Conservation (phyloP, 768 basidiomycete species). For the Tulasnella sp. region DNA sequence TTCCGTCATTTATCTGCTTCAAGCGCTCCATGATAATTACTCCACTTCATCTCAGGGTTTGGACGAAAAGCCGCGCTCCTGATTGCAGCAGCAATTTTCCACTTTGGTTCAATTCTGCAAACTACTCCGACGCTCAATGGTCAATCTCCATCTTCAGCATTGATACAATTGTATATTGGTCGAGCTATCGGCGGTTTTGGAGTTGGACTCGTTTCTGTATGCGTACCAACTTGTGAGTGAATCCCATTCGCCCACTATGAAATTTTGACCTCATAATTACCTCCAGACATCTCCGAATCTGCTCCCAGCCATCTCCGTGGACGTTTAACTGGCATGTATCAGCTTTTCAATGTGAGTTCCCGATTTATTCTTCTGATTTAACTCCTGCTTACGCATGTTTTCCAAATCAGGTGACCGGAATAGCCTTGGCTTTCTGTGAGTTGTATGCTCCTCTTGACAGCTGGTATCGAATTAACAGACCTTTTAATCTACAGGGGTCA, state of each 20-base stretch:
- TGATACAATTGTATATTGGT: slow-evolving; percentile 27
- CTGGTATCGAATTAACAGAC: not conserved
- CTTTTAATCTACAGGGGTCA: too few relatives aligned
- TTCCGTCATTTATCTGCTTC: slow-evolving; percentile 32
- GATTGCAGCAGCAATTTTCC: slow-evolving; percentile 34
- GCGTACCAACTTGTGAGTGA: slow-evolving; percentile 40
- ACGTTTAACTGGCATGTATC: slow-evolving; percentile 30
- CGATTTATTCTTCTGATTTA: not conserved
- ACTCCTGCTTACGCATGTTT: not conserved
- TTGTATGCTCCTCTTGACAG: slow-evolving; percentile 1
- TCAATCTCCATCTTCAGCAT: slow-evolving; percentile 23
- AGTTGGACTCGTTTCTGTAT: slow-evolving; percentile 15
- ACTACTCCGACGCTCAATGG: slow-evolving; percentile 22
- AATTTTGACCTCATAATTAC: too few relatives aligned
- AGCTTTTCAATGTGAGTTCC: slow-evolving; percentile 16
- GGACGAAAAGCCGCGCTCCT: slow-evolving; percentile 39
- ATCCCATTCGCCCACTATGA: too few relatives aligned
- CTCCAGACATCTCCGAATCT: slow-evolving; percentile 42
- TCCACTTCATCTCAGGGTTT: slow-evolving; percentile 22
- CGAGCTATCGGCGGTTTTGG: slow-evolving; percentile 18
- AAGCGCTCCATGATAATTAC: slow-evolving; percentile 22
- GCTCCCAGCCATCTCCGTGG: slow-evolving; percentile 37
- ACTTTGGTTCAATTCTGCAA: slow-evolving; percentile 38
- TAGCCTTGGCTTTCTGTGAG: slow-evolving; percentile 7
- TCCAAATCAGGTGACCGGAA: not conserved